Conservation (phyloP, 2,329 filamentous ascomycete species). For the Aspergillus awamori region DNA sequence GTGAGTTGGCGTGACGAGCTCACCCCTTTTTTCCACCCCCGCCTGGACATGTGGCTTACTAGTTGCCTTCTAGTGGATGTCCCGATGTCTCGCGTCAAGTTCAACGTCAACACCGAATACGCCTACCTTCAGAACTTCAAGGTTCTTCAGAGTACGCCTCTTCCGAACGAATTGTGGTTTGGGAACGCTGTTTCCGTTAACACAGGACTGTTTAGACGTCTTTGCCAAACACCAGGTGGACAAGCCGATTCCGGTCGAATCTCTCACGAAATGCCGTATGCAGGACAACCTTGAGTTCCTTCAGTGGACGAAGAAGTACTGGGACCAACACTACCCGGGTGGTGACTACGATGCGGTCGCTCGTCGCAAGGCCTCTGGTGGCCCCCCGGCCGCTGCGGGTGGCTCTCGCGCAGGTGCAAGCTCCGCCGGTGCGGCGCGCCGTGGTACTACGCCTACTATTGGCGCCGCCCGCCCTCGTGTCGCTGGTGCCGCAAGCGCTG, state of each 20-base stretch:
- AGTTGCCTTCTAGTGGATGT: conserved; percentile 65
- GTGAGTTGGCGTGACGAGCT: conserved; percentile 47
- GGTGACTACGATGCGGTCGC: conserved; percentile 92
- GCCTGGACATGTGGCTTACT: conserved; percentile 4
- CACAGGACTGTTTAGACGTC: conserved; percentile 55
- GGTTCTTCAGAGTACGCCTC: conserved; percentile 79
- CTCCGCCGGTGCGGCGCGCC: conserved; percentile 52
- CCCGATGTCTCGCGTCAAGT: conserved; percentile 94
- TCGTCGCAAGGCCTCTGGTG: conserved; percentile 76
- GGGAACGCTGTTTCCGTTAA: conserved; percentile 8
- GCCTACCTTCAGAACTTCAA: conserved; percentile 99
- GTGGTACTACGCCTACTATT: conserved; percentile 66
- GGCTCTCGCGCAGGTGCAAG: conserved; percentile 54
- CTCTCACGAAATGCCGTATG: conserved; percentile 98
- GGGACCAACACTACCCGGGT: conserved; percentile 97
- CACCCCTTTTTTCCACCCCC: background rate
- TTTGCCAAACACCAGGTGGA: conserved; percentile 88
- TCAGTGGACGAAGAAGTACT: conserved; percentile 95
- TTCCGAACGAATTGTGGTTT: background rate
- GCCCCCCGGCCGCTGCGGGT: conserved; percentile 52
- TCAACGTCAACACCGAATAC: conserved; percentile 97
- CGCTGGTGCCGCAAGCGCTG: conserved; percentile 52
- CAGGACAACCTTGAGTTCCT: conserved; percentile 99
- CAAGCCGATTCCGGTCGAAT: conserved; percentile 84
- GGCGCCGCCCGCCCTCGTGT: conserved; percentile 51